Percentiles rank a stretch among this genome's conserved stretches.
These are phyloP conservation scores for Amborella trichopoda DNA, from an alignment of 164 flowering plant genomes.

Conservation along the genomic window DNA sequence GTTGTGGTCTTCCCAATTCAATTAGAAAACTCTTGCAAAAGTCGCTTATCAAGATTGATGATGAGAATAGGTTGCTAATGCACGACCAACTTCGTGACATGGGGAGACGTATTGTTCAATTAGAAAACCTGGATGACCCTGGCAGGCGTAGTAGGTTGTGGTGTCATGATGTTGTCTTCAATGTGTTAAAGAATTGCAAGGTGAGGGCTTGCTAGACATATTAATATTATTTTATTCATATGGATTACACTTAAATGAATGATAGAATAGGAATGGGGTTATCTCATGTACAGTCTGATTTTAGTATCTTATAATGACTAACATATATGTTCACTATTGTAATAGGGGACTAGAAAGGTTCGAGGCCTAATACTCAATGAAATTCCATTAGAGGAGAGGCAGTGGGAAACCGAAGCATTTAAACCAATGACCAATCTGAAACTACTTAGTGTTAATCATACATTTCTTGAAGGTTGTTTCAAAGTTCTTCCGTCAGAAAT, in stretches of 20 bases:
- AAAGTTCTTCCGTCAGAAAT: not conserved
- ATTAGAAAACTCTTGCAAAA: conserved; percentile 12
- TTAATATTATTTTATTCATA: too few species aligned
- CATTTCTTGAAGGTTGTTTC: not conserved
- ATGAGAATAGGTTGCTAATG: conserved; percentile 10
- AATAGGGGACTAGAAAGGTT: not conserved
- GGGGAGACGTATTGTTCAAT: conserved; percentile 10
- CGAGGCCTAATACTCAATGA: not conserved
- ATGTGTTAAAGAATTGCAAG: conserved; percentile 15
- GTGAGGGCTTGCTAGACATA: too few species aligned
- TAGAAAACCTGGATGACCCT: conserved; percentile 15
- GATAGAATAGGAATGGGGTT: too few species aligned
- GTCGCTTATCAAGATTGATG: conserved; percentile 23
- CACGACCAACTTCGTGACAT: conserved; percentile 16
- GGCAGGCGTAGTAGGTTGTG: conserved; percentile 39
- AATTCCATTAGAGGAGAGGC: not conserved
- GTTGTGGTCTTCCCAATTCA: conserved; percentile 23
- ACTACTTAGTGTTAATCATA: not conserved
- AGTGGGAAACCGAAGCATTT: not conserved
- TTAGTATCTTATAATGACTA: too few species aligned
- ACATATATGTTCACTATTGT: too few species aligned
- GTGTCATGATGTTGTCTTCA: conserved; percentile 19
- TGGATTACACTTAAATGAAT: too few species aligned
- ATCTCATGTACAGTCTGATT: too few species aligned
- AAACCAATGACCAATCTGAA: not conserved